Conservation (phyloP, 2,329 filamentous ascomycete genomes). For the Amauroascus niger region DNA sequence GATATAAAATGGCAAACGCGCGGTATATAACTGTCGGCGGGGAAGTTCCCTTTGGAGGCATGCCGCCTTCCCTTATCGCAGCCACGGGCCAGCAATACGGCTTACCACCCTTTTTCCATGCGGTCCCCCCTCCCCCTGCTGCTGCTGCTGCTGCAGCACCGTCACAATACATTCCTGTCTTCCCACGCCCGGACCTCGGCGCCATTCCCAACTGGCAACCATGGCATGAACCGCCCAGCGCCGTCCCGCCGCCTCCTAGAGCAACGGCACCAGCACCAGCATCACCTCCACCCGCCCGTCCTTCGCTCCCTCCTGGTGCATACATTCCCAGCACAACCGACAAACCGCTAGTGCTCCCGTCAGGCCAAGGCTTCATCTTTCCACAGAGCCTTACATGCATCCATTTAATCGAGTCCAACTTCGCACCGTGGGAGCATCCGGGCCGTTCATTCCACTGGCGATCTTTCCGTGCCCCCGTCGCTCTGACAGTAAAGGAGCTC, state of each 20-base stretch:
- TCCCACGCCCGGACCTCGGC: slow-evolving; percentile 9
- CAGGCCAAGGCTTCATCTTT: slow-evolving; percentile 56
- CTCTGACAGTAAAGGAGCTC: slow-evolving; percentile 47
- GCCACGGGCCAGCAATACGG: slow-evolving; percentile 6
- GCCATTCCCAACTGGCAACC: slow-evolving; percentile 11
- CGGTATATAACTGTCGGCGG: slow-evolving; percentile 26
- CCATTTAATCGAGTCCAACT: slow-evolving; percentile 45
- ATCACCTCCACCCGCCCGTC: slow-evolving; percentile 13
- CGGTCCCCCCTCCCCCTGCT: slow-evolving; percentile 5
- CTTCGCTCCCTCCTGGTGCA: slow-evolving; percentile 40
- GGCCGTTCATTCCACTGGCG: slow-evolving; percentile 37
- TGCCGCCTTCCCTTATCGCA: slow-evolving; percentile 21
- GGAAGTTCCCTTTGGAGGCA: slow-evolving; percentile 25
- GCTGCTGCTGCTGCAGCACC: not conserved
- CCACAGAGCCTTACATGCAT: slow-evolving; percentile 49
- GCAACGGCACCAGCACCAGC: slow-evolving; percentile 12
- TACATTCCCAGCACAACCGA: slow-evolving; percentile 46
- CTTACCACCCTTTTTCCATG: not conserved
- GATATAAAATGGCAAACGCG: slow-evolving; percentile 15
- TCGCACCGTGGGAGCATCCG: slow-evolving; percentile 28
- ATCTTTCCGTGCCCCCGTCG: slow-evolving; percentile 45
- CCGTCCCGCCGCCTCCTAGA: slow-evolving; percentile 1
- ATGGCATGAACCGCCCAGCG: slow-evolving; percentile 9
- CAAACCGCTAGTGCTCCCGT: slow-evolving; percentile 40
- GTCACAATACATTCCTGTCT: slow-evolving; percentile 12